These are phyloP conservation scores for Cryomyces antarcticus DNA, from an alignment of 495 filamentous ascomycete genomes.

Conservation along the genomic window DNA sequence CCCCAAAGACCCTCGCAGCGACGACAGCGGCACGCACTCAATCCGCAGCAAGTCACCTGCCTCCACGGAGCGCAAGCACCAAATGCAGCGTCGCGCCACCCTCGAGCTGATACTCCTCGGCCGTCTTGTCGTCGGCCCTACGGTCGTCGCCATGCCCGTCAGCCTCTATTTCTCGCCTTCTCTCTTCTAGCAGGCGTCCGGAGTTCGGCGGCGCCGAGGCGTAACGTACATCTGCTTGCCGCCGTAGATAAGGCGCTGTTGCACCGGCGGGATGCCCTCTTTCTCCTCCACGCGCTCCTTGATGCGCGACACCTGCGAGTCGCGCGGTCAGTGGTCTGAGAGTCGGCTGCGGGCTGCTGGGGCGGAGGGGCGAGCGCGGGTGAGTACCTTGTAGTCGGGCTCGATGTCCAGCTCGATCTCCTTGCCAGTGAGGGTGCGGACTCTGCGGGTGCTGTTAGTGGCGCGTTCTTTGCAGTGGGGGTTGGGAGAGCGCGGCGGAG, in stretches of 20 bases:
- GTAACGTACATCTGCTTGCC: slow-evolving; percentile 83
- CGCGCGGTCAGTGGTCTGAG: background rate
- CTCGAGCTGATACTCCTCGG: slow-evolving; percentile 68
- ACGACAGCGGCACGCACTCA: too few relatives aligned
- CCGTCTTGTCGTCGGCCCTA: slow-evolving; percentile 84
- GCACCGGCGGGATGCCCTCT: slow-evolving; percentile 92
- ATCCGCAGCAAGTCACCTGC: slow-evolving; percentile 12
- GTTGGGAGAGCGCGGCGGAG: too few relatives aligned
- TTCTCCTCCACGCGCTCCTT: slow-evolving; percentile 98
- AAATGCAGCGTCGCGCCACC: slow-evolving; percentile 88
- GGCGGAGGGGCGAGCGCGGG: background rate
- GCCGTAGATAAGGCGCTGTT: slow-evolving; percentile 87
- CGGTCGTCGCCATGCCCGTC: background rate
- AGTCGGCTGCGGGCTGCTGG: slow-evolving; percentile 1
- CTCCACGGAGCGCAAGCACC: slow-evolving; percentile 81
- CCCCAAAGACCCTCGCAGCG: too few relatives aligned
- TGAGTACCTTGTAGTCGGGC: slow-evolving; percentile 61
- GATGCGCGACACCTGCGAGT: slow-evolving; percentile 60
- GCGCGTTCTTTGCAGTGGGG: too few relatives aligned
- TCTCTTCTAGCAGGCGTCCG: background rate
- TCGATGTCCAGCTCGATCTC: slow-evolving; percentile 98
- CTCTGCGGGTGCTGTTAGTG: slow-evolving; percentile 30
- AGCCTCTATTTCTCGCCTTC: background rate
- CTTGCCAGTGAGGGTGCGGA: slow-evolving; percentile 93
- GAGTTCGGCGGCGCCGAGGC: background rate